Base-by-base conservation (phyloP, 1,284 basidiomycete species). In the Tilletia walkeri region DNA sequence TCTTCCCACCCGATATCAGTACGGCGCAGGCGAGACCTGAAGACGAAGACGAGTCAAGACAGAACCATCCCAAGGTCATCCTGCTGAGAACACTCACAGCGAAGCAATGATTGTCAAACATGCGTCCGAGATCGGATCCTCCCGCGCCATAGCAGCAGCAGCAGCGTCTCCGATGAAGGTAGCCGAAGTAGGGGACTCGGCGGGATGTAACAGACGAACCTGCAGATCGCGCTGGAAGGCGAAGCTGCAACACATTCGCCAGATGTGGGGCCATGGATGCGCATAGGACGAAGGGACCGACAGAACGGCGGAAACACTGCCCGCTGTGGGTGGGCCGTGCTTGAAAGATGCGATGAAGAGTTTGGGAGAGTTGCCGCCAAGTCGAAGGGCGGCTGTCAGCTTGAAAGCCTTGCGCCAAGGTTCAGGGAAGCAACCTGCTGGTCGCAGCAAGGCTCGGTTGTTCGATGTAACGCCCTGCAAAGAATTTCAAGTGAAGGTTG, bases 371-470 rank as follows among this genome's bases (percentile, higher is more conserved):
- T n/a, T 50, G 20, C 36, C 65, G 48, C 39, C 38, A 9, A 66
- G 48, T 12, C 65, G 39, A 9, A 66, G 30, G 65, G 41, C 45
- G 7, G 45, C 65, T 45, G 41, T 48, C 65, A 66, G 20, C 10
- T 34, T 34, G 20, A 47, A 66, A 12, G 48, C 24, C 48, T 50
- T 24, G 6, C 65, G 65, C 65, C 65, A 66, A 6, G 65, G n/a
- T 48, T 48, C 41, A 4, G 65, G 53, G 63, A 69, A 69, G 48
- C 47, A 69, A 7, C 36, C 48, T 38, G 48, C 50, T 4, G 63
- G 67, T 59, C 36, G 48, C 12, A 78, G 71, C 1, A 76, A 50
- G 3, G 72, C 76, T 1, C 73, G 70, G 49, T 73, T 72, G 72
- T 76, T 78, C 9, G 69, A 71, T 1, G 73, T 77, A 2, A 71